These are phyloP conservation scores for Corrigiola litoralis DNA, from an alignment of 179 eudicot species.

Conservation along the genomic window DNA sequence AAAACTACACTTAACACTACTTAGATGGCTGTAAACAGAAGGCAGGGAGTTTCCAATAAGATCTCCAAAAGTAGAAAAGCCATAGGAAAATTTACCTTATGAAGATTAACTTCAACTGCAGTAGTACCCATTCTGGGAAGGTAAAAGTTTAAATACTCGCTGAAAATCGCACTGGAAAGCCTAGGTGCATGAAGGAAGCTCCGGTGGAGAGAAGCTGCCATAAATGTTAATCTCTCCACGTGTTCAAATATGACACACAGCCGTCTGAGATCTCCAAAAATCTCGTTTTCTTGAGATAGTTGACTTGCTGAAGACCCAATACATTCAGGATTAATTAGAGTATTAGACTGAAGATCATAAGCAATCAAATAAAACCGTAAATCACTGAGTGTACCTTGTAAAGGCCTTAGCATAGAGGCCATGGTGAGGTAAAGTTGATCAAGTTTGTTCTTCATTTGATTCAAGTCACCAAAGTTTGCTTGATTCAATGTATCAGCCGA, in stretches of 20 bases:
- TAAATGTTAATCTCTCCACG: constrained; percentile 55
- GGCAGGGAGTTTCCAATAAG: not conserved
- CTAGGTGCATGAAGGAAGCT: constrained; percentile 70
- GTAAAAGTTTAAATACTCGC: constrained; percentile 58
- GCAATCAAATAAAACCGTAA: not conserved
- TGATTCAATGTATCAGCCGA: constrained; percentile 71
- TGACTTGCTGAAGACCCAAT: constrained; percentile 46
- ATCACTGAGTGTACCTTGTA: constrained; percentile 48
- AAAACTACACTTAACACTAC: not conserved
- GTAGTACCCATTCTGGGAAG: constrained; percentile 59
- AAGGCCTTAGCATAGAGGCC: constrained; percentile 59
- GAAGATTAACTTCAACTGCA: constrained; percentile 19
- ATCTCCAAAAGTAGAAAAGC: not conserved
- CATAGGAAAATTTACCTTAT: constrained; percentile 32
- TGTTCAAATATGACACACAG: constrained; percentile 56
- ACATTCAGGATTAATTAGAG: not conserved
- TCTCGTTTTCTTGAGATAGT: constrained; percentile 40
- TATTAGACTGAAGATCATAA: not conserved
- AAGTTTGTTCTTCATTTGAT: constrained; percentile 60
- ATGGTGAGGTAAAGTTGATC: constrained; percentile 71
- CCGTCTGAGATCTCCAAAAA: constrained; percentile 56
- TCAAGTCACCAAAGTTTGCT: constrained; percentile 61
- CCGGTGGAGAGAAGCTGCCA: constrained; percentile 82
- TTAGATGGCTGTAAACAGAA: not conserved
- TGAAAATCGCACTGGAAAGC: constrained; percentile 53